Conservation (phyloP, 2,329 filamentous ascomycete species). For the Grosmannia penicillata region DNA sequence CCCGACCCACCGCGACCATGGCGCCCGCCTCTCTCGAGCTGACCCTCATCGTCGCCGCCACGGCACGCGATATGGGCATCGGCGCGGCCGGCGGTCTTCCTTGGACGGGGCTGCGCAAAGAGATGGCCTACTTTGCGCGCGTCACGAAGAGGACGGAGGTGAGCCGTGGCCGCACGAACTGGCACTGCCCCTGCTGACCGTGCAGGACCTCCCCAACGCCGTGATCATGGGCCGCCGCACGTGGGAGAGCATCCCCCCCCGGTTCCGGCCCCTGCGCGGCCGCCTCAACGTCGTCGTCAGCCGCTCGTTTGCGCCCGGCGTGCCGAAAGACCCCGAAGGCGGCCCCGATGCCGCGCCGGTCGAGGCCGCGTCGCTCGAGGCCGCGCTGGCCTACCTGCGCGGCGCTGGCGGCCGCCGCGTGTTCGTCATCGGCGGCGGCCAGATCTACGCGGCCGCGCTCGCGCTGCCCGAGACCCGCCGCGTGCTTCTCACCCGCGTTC, state of each 20-base stretch:
- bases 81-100: slow-evolving; percentile 65
- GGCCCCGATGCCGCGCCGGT: slow-evolving; percentile 27
- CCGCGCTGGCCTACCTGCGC: slow-evolving; percentile 31
- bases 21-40: too few species aligned
- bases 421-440: slow-evolving; percentile 82
- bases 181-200: neutral
- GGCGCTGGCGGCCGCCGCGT: slow-evolving; percentile 33
- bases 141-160: slow-evolving; percentile 55
- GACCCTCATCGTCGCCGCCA: slow-evolving; percentile 89
- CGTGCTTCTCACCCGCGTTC: slow-evolving; percentile 56
- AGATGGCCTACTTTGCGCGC: slow-evolving; percentile 91
- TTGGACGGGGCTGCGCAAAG: slow-evolving; percentile 76
- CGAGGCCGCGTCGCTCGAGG: slow-evolving; percentile 41
- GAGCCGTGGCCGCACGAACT: neutral
- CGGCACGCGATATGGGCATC: slow-evolving; percentile 70
- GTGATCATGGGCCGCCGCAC: slow-evolving; percentile 98
- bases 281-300: slow-evolving; percentile 74
- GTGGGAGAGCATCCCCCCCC: slow-evolving; percentile 74
- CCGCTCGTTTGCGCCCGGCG: slow-evolving; percentile 24
- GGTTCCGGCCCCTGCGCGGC: slow-evolving; percentile 65
- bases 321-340: slow-evolving; percentile 5
- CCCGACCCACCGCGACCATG: too few species aligned
- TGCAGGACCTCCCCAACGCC: slow-evolving; percentile 35
- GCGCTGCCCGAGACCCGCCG: slow-evolving; percentile 38
- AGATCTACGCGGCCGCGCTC: slow-evolving; percentile 67